Base-by-base conservation (phyloP, 1,284 basidiomycete species). In the Phenoliferia sp. region DNA sequence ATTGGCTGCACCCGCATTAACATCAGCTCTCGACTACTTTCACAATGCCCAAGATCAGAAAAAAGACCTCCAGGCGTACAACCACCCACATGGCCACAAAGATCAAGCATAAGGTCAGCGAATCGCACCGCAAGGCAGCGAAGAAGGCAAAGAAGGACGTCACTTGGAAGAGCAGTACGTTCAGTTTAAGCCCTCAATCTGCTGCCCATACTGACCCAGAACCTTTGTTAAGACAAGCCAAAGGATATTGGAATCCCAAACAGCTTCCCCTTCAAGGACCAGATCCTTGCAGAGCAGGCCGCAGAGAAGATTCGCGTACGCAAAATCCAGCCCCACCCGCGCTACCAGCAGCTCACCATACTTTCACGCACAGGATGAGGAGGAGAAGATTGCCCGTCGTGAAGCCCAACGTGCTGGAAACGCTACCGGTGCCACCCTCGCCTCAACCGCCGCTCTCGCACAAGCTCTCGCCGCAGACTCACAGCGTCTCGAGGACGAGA, bases 211-310 rank as follows among this genome's bases (percentile, higher is more conserved):
- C 9, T 16, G 33, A 22, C 58, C 29, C 28, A 44, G 28, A n/a
- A 3, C 16, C 44, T 12, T 50, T 28, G n/a, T 19, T 84, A 85
- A 90, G 83, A 87, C 84, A 78, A 86, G 83, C 80, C 92, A 84
- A 84, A 88, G 79, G 95, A 99, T 78, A 92, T 90, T 32, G 96
- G 96, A 59, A 95, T 99, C 69, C 95, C 95, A n/a, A 96, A 90
- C 81, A 88, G 87, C 70, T 96, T 94, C 82, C 95, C 94, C 3
- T 96, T 90, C 85, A 99, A 98, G 83, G 95, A 97, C 78, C 88
- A 95, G 80, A 88, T 99, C 67, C 83, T 99, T 54, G 92, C 92
- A 19, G 95, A 99, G 78, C 85, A 94, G 54, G 88, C 87, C 56
- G 89, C 90, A 73, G 85, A 90, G 77, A 75, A 76, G 69, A 60